Base-by-base conservation (phyloP, 2,329 filamentous ascomycete species). In the Paracorniculantispora psalliotae region DNA sequence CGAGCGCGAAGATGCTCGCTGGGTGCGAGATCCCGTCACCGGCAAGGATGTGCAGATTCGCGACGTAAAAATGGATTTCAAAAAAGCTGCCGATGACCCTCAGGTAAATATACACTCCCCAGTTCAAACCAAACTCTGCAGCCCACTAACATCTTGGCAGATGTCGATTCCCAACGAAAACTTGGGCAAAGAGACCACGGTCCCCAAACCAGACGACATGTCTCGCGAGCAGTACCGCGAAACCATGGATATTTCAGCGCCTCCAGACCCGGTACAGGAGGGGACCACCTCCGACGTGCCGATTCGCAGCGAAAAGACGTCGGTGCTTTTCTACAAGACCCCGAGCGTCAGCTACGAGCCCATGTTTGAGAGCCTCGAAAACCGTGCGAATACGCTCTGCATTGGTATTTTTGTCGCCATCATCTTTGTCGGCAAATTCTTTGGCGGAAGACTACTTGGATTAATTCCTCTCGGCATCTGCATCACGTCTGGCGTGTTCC, bases 221-320 rank as follows among this genome's bases (percentile, higher is more conserved):
- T 86, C 86, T 0, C 84, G 87, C 28, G 82, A 88, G 61, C 90
- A 96, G 63, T 97, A 97, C 73, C 90, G 89, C 63, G 70, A 88
- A 59, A 90, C 86, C 10, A 93, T 97, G 74, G 93, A 97, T 73
- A 80, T 96, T 59, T 96, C 91, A 0, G 90, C 93, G 0, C 93
- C 93, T 2, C 93, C 93, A 1, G 92, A 96, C 64, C 93, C 93
- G 0, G 79, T 96, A 21, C 86, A 87, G 17, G 82, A 87, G 59
- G 91, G 91, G 25, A 85, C 88, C 35, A 97, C 93, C 0, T 92
- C 91, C 26, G 94, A 97, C 73, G 92, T 97, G 1, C 94, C 94
- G 3, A 96, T 97, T 60, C 90, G 92, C 69, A 93, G 92, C 67
- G 93, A 97, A 71, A 97, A 94, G 81, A 97, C 94, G 3, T 97